Evolutionary conservation across 768 basidiomycete species (phyloP), one percentile per base, ranked within the genome.

Genomic region (Macrolepiota fuliginosa): DNA sequence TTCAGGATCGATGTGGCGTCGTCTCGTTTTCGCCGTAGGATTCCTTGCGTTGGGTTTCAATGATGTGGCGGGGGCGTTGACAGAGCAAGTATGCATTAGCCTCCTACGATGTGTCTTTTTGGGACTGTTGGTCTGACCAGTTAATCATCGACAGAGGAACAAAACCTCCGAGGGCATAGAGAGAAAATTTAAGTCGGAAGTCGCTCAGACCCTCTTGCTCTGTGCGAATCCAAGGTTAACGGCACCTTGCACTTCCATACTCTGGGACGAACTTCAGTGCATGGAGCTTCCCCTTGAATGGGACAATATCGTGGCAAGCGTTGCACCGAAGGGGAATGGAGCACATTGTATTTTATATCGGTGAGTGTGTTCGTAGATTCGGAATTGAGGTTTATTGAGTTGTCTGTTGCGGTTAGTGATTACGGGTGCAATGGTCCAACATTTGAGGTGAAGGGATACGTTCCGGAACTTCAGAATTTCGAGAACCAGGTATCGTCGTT

Each of bases 191-290:
- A 45, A 22, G 19, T 47, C 36, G 19, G 35, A 15, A 22, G 35
- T 13, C 9, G 39, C 40, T 5, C 51, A 46, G 11, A 35, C 51
- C 7, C 59, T 60, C 17, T 10, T 54, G 6, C 51, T 60, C 2
- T 60, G 59, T 24, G 58, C 51, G 9, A 60, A 46, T 13, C 39
- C 58, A 32, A 52, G 58, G 51, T 39, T 60, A n/a, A 60, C 58
- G 11, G 53, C 59, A 15, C 59, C 59, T 35, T 54, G 59, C 15
- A 40, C 40, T 25, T 35, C 40, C 17, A 54, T 60, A 22, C 35
- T 60, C 19, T 54, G 59, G 58, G 52, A 60, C 24, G 59, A 60
- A 10, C 59, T 60, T 19, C 11, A 36, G 29, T 54, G 59, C 24
- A 46, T 54, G 52, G 59, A 60, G 42, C 40, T 60, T 35, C 59